A percentile compares a stretch with the other conserved stretches of the same genome.
Evolutionary conservation across 73 alveolate genomes (phyloP).

Genomic region (Uronychia binucleata): DNA sequence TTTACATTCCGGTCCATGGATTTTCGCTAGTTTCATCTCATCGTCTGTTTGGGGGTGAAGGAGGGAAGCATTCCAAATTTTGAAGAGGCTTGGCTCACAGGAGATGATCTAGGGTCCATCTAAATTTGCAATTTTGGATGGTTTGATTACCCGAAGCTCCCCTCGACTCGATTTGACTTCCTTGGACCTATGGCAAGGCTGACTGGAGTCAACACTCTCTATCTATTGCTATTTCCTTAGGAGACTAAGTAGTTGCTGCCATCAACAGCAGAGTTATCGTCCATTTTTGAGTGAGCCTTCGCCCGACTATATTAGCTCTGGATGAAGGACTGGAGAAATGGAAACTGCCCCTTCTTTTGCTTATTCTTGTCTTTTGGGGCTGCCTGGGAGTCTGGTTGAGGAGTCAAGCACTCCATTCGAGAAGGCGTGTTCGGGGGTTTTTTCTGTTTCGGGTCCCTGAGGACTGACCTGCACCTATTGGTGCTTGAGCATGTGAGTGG

Average conservation of each 20-base stretch:
- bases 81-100: no score
- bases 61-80: background rate
- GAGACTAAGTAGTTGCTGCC: background rate
- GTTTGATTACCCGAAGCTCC: no score
- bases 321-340: background rate
- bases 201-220: background rate
- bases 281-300: background rate
- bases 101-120: no score
- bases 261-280: background rate
- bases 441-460: background rate
- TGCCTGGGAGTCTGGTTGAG: background rate
- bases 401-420: background rate
- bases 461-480: background rate
- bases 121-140: no score
- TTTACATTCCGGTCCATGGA: background rate
- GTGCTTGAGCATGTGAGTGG: background rate
- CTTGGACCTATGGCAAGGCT: background rate
- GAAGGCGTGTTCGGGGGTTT: background rate
- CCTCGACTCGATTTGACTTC: background rate
- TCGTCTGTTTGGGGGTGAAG: background rate
- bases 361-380: background rate
- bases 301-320: background rate
- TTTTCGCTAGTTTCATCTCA: background rate
- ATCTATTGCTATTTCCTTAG: background rate
- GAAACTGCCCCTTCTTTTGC: background rate